A percentile compares a stretch with the other conserved stretches of the same genome.
phyloP scores from a whole-genome alignment of 2,329 filamentous ascomycete genomes.

The Remersonia thermophila region DNA sequence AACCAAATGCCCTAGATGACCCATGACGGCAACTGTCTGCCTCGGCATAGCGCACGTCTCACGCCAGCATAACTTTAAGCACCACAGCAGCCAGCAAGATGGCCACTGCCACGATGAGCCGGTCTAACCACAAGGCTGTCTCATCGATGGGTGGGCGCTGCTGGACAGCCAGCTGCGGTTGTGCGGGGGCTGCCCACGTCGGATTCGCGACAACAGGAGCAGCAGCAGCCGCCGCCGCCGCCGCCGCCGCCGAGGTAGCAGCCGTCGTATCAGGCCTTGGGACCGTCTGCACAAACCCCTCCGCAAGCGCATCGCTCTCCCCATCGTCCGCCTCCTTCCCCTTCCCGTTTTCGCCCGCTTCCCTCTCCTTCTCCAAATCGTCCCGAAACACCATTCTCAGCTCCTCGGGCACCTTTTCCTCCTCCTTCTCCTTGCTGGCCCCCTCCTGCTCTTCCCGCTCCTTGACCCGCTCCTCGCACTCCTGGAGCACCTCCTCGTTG shows the following conservation, averaged over 20 bases:
- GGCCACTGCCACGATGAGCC: constrained; percentile 62
- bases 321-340: constrained; percentile 15
- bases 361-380: constrained; percentile 38
- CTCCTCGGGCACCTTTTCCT: constrained; percentile 40
- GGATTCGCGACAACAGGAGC: neutral
- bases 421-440: constrained; percentile 21
- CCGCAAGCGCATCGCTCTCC: constrained; percentile 39
- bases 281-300: constrained; percentile 45
- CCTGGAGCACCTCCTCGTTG: constrained; percentile 62
- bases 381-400: constrained; percentile 60
- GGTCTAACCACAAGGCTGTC: constrained; percentile 66
- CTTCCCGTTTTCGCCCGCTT: neutral
- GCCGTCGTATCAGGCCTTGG: constrained; percentile 19
- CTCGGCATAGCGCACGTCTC: no score
- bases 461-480: constrained; percentile 49
- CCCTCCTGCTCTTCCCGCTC: constrained; percentile 14
- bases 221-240: no score
- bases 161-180: constrained; percentile 14
- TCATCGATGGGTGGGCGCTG: constrained; percentile 27
- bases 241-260: constrained; percentile 10
- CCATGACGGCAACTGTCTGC: no score
- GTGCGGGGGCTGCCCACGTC: constrained; percentile 10
- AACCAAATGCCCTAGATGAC: no score
- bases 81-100: constrained; percentile 61
- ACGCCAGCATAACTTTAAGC: constrained; percentile 35